Evolutionary conservation across 2,329 filamentous ascomycete genomes (phyloP).

Genomic region (Fusarium coffeatum): DNA sequence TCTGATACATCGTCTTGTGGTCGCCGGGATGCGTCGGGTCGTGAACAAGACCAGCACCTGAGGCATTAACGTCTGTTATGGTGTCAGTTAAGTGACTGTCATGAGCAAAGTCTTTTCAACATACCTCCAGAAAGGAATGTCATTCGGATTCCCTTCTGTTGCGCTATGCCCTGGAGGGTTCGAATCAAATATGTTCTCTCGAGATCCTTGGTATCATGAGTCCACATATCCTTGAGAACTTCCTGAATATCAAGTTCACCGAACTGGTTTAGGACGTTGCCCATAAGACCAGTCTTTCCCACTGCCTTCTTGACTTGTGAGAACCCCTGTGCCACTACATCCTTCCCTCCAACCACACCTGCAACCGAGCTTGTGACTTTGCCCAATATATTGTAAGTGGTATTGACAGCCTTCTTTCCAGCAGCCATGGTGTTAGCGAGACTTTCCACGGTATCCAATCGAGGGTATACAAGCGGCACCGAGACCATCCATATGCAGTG

Average conservation of each 20-base stretch:
- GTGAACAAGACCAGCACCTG: conserved; percentile 92
- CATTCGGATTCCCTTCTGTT: conserved; percentile 96
- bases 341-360: conserved; percentile 93
- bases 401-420: conserved; percentile 96
- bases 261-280: conserved; percentile 93
- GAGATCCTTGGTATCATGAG: conserved; percentile 96
- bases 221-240: conserved; percentile 97
- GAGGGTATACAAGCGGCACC: conserved; percentile 89
- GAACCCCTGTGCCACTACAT: conserved; percentile 92
- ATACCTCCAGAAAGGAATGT: conserved; percentile 91
- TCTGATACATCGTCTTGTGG: conserved; percentile 99
- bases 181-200: conserved; percentile 96
- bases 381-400: conserved; percentile 94
- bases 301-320: conserved; percentile 96
- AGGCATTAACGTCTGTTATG: conserved; percentile 79
- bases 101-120: conserved; percentile 40
- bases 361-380: conserved; percentile 96
- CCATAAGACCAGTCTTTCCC: conserved; percentile 95
- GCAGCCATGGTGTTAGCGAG: conserved; percentile 91
- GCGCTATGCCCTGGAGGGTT: conserved; percentile 92
- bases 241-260: conserved; percentile 95
- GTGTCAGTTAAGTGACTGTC: conserved; percentile 37
- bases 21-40: conserved; percentile 91
- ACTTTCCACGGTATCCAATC: conserved; percentile 90
- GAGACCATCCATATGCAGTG: conserved; percentile 97